phyloP scores from a whole-genome alignment of 2,329 filamentous ascomycete species.

The Acrodontium crateriforme region DNA sequence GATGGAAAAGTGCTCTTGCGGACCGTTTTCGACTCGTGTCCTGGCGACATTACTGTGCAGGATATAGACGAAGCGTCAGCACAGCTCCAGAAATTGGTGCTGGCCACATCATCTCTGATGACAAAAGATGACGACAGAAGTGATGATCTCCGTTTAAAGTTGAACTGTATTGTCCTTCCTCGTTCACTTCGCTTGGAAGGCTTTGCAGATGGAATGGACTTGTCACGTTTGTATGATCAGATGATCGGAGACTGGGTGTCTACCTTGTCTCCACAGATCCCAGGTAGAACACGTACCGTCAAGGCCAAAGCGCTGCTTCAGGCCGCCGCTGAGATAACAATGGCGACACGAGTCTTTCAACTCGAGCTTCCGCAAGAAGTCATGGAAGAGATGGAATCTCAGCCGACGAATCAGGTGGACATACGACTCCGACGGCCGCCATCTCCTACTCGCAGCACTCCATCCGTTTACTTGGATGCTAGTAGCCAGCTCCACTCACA shows the following conservation, averaged over 20 bases:
- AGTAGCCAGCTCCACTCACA: slow-evolving; percentile 4
- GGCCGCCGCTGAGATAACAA: slow-evolving; percentile 23
- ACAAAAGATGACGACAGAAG: slow-evolving; percentile 1
- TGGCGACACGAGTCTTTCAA: slow-evolving; percentile 19
- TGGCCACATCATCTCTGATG: background rate
- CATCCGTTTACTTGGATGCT: background rate
- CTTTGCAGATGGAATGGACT: background rate
- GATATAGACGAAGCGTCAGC: slow-evolving; percentile 2
- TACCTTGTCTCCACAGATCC: background rate
- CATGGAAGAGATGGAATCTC: slow-evolving; percentile 2
- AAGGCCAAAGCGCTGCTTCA: slow-evolving; percentile 17
- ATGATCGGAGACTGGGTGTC: slow-evolving; percentile 4
- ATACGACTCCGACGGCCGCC: slow-evolving; percentile 3
- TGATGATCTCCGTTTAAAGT: no score
- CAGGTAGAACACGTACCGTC: slow-evolving; percentile 17
- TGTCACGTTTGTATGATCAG: slow-evolving; percentile 2
- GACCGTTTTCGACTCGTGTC: no score
- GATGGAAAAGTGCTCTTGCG: no score
- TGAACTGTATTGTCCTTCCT: no score
- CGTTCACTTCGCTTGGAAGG: no score
- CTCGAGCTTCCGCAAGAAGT: slow-evolving; percentile 1
- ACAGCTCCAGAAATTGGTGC: background rate
- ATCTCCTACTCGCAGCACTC: slow-evolving; percentile 1
- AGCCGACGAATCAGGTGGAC: slow-evolving; percentile 7
- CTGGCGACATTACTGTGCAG: background rate